Percentiles rank a stretch among this genome's conserved stretches.
These are phyloP conservation scores for Polygonum aviculare DNA, from an alignment of 148 eudicot genomes.

Conservation along the genomic window DNA sequence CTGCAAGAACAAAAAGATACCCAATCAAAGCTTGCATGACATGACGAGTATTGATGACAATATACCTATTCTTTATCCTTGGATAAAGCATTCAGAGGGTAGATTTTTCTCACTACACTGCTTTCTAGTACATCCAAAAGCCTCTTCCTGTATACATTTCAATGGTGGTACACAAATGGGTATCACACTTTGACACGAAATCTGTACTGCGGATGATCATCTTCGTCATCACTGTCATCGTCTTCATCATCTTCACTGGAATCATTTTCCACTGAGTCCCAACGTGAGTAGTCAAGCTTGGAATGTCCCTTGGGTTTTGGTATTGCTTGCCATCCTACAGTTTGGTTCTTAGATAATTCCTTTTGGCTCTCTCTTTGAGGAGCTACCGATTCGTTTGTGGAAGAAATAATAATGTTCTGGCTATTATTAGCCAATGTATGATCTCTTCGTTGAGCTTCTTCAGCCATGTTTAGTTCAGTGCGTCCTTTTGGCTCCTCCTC, in stretches of 20 bases:
- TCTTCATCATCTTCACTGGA: constrained; percentile 76
- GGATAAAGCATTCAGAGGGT: neutral
- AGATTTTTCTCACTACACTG: neutral
- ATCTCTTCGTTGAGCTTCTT: constrained; percentile 15
- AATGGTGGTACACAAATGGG: constrained; percentile 50
- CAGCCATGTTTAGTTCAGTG: constrained; percentile 14
- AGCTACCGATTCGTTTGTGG: constrained; percentile 9
- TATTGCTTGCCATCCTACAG: constrained; percentile 52
- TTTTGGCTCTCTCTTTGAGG: constrained; percentile 19
- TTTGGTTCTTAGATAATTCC: constrained; percentile 26
- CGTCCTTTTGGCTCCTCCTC: constrained; percentile 11
- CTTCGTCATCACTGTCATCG: constrained; percentile 46
- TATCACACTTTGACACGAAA: constrained; percentile 71
- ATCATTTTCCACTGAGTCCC: constrained; percentile 63
- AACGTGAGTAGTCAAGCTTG: constrained; percentile 71
- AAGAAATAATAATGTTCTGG: constrained; percentile 3
- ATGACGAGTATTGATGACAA: neutral
- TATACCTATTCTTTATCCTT: neutral
- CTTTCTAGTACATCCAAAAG: neutral
- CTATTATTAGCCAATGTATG: constrained; percentile 5
- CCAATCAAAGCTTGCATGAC: neutral
- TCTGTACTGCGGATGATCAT: constrained; percentile 51
- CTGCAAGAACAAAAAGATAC: neutral
- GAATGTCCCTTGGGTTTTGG: constrained; percentile 90
- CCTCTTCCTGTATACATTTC: constrained; percentile 24